These are phyloP conservation scores for Rhizopus stolonifer DNA, from an alignment of 371 early-diverging fungal species.

Conservation along the genomic window DNA sequence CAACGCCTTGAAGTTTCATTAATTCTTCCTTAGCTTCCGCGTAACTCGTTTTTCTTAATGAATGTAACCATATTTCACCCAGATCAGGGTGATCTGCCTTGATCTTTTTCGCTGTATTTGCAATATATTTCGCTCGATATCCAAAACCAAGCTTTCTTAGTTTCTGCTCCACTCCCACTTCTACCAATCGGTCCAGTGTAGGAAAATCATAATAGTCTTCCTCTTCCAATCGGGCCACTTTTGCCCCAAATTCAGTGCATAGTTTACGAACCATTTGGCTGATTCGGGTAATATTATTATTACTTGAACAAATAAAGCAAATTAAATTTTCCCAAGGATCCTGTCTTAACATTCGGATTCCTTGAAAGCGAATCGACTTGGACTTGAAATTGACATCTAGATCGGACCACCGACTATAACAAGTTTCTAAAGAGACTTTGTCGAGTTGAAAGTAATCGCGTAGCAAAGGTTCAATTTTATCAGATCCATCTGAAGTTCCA, in stretches of 20 bases:
- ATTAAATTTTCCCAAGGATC: constrained; percentile 90
- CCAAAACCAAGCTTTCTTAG: constrained; percentile 86
- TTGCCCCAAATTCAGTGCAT: constrained; percentile 63
- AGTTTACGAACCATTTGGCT: constrained; percentile 85
- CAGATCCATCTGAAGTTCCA: constrained; percentile 10
- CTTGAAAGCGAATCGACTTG: constrained; percentile 56
- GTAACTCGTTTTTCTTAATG: constrained; percentile 56
- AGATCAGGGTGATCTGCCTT: constrained; percentile 41
- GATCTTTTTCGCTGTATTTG: constrained; percentile 63
- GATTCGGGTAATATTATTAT: constrained; percentile 96
- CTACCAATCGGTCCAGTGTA: constrained; percentile 47
- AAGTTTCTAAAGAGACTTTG: constrained; percentile 49
- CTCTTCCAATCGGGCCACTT: constrained; percentile 47
- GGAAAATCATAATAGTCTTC: constrained; percentile 75
- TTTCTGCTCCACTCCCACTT: constrained; percentile 59
- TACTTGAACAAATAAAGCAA: constrained; percentile 93
- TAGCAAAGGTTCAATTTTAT: constrained; percentile 24
- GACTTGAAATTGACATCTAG: constrained; percentile 67
- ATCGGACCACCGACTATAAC: constrained; percentile 71
- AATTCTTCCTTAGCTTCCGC: constrained; percentile 63
- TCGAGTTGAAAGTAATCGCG: constrained; percentile 81
- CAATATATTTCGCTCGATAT: constrained; percentile 94
- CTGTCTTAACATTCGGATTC: constrained; percentile 82
- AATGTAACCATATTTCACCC: constrained; percentile 58
- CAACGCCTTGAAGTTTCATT: constrained; percentile 71